These are phyloP conservation scores for Cicer bijugum DNA, from an alignment of 306 rosid genomes.

Conservation along the genomic window DNA sequence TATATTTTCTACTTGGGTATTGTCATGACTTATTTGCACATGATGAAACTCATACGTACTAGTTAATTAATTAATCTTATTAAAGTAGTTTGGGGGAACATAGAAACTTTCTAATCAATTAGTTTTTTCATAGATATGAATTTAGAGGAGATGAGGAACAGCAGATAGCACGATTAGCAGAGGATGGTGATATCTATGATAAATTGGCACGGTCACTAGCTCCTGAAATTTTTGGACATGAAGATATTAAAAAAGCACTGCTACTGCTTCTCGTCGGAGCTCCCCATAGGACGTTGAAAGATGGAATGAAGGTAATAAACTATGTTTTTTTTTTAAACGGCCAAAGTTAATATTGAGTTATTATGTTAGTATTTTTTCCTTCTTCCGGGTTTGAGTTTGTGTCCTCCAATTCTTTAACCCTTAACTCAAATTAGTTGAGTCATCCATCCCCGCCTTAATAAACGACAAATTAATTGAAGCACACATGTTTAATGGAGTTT, in stretches of 20 bases:
- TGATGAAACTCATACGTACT: slow-evolving; percentile 6
- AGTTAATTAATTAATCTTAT: slow-evolving; percentile 37
- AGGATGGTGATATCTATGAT: slow-evolving; percentile 90
- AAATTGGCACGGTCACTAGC: slow-evolving; percentile 86
- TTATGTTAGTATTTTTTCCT: no score
- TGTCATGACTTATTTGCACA: slow-evolving; percentile 22
- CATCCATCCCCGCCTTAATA: slow-evolving; percentile 10
- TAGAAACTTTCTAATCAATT: slow-evolving; percentile 34
- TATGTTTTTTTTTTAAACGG: neutral
- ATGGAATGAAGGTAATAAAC: slow-evolving; percentile 88
- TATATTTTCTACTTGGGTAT: slow-evolving; percentile 24
- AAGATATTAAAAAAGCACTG: slow-evolving; percentile 88
- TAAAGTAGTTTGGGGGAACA: slow-evolving; percentile 25
- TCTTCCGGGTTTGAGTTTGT: no score
- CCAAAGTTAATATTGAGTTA: no score
- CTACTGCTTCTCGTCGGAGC: slow-evolving; percentile 97
- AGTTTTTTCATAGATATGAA: slow-evolving; percentile 66
- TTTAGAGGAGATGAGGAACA: slow-evolving; percentile 88
- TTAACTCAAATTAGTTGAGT: no score
- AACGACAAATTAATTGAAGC: slow-evolving; percentile 18
- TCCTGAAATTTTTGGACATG: slow-evolving; percentile 98
- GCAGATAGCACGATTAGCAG: slow-evolving; percentile 72
- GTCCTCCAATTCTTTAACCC: no score
- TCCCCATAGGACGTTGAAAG: slow-evolving; percentile 86
- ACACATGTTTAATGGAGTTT: neutral